These are phyloP conservation scores for Paramecium biaurelia DNA, from an alignment of 73 alveolate species.

Conservation along the genomic window DNA sequence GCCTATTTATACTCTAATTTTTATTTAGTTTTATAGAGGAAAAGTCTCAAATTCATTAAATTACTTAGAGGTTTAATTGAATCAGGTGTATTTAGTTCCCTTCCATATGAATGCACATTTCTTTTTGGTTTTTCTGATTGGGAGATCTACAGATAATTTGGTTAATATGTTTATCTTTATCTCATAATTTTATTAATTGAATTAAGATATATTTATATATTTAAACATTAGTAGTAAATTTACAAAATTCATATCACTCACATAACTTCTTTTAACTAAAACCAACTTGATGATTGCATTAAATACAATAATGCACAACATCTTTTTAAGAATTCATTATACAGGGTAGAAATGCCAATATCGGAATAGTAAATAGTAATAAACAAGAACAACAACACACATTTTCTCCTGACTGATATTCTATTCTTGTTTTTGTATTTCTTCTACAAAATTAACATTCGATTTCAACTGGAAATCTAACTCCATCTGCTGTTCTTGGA, in stretches of 20 bases:
- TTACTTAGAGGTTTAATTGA: not conserved
- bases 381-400: not conserved
- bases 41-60: not conserved
- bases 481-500: conserved; percentile 24
- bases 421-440: not conserved
- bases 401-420: not conserved
- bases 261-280: not conserved
- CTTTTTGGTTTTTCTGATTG: not conserved
- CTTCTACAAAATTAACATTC: not conserved
- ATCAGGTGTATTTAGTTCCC: not conserved
- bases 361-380: not conserved
- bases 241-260: not conserved
- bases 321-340: not conserved
- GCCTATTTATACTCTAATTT: conserved; percentile 6
- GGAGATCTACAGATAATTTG: not conserved
- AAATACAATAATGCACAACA: not conserved
- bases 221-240: not conserved
- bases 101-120: not conserved
- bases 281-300: not conserved
- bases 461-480: conserved; percentile 9
- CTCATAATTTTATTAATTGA: not conserved
- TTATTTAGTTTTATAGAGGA: not conserved
- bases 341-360: not conserved
- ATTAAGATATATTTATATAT: not conserved
- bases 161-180: conserved; percentile 6